Conservation (phyloP, 2,329 filamentous ascomycete genomes). For the Cytospora piceicola region DNA sequence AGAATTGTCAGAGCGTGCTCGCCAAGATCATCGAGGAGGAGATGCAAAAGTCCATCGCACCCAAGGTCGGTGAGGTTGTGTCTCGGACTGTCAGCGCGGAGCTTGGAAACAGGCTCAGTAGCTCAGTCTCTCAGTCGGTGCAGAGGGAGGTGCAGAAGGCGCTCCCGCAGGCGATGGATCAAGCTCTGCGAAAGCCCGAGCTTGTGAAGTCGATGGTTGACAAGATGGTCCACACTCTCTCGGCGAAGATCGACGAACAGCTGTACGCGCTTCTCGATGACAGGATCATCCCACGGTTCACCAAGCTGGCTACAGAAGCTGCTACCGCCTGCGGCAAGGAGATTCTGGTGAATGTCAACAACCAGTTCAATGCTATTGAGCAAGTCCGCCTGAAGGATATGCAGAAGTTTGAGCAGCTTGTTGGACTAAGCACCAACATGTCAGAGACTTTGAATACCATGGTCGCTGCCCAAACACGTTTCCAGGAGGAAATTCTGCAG, state of each 20-base stretch:
- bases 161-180: slow-evolving; percentile 68
- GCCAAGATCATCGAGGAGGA: slow-evolving; percentile 75
- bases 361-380: slow-evolving; percentile 55
- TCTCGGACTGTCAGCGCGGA: slow-evolving; percentile 72
- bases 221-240: slow-evolving; percentile 68
- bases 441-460: slow-evolving; percentile 72
- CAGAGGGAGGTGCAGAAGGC: slow-evolving; percentile 73
- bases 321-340: slow-evolving; percentile 70
- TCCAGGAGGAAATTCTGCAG: slow-evolving; percentile 67
- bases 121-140: slow-evolving; percentile 67
- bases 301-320: slow-evolving; percentile 65
- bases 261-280: slow-evolving; percentile 64
- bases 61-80: slow-evolving; percentile 70
- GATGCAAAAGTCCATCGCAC: slow-evolving; percentile 76
- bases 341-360: slow-evolving; percentile 64
- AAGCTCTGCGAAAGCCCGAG: slow-evolving; percentile 74
- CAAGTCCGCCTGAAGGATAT: slow-evolving; percentile 57
- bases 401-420: slow-evolving; percentile 74
- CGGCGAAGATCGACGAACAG: slow-evolving; percentile 70
- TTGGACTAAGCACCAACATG: slow-evolving; percentile 66
- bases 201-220: slow-evolving; percentile 75
- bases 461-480: slow-evolving; percentile 68
- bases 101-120: slow-evolving; percentile 68
- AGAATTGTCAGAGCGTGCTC: slow-evolving; percentile 72
- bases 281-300: slow-evolving; percentile 68